Conservation (phyloP, 1,139 yeast species). For the Magnusiomyces clavatus region DNA sequence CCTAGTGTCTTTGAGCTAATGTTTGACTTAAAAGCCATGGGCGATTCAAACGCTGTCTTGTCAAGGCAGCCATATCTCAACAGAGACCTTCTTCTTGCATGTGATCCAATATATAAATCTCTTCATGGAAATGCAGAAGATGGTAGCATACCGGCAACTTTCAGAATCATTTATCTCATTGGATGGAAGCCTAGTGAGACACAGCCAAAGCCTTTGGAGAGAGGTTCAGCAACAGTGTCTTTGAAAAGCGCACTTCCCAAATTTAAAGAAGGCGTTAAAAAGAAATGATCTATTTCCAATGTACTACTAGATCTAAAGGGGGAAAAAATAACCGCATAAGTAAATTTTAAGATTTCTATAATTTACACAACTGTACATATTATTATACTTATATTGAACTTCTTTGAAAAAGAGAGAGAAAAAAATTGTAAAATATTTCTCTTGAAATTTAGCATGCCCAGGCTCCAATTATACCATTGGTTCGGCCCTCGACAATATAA, state of each 20-base stretch:
- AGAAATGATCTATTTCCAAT: neutral
- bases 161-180: constrained; percentile 70
- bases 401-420: too few relatives aligned
- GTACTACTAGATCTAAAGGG: too few relatives aligned
- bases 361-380: neutral
- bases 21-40: constrained; percentile 73
- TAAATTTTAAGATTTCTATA: constrained; percentile 4
- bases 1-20: constrained; percentile 64
- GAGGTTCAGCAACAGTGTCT: constrained; percentile 64
- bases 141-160: constrained; percentile 48
- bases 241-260: constrained; percentile 50
- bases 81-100: constrained; percentile 61
- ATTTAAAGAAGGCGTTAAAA: constrained; percentile 8
- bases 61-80: constrained; percentile 50
- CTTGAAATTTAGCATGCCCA: constrained; percentile 42
- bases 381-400: neutral
- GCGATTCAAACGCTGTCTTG: constrained; percentile 69
- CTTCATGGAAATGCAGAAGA: constrained; percentile 49
- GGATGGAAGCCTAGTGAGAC: constrained; percentile 75
- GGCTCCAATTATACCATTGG: constrained; percentile 49
- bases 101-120: constrained; percentile 64
- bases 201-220: constrained; percentile 64
- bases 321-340: constrained; percentile 4
- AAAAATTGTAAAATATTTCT: constrained; percentile 4
- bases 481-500: constrained; percentile 54